phyloP scores from a whole-genome alignment of 495 filamentous ascomycete genomes.

The Penicillium dipodomyicola region DNA sequence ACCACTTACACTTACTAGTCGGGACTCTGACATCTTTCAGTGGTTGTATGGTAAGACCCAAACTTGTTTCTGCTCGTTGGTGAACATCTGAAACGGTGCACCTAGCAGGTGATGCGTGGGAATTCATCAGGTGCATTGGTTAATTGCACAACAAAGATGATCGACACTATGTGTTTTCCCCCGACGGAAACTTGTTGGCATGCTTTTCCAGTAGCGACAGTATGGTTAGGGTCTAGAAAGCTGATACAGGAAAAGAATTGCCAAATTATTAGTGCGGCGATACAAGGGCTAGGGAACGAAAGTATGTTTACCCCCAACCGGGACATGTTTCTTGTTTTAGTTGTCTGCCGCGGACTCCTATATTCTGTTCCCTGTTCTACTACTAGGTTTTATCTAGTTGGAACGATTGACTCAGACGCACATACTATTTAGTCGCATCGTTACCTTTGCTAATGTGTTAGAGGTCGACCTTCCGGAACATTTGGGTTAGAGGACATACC shows the following conservation, averaged over 20 bases:
- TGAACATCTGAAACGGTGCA: no score
- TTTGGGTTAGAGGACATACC: constrained; percentile 15
- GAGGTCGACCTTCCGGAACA: neutral
- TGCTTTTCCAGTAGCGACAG: neutral
- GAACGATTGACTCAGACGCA: neutral
- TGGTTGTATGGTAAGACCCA: no score
- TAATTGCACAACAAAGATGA: no score
- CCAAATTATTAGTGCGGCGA: neutral
- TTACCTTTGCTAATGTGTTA: neutral
- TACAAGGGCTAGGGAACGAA: neutral
- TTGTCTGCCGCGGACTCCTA: neutral
- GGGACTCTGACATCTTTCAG: no score
- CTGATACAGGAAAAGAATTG: neutral
- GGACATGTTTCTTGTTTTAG: neutral
- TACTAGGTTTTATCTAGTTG: neutral
- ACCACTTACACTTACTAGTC: no score
- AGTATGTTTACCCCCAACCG: no score
- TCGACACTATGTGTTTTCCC: neutral
- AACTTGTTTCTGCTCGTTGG: no score
- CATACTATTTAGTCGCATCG: neutral
- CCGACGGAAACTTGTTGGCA: neutral
- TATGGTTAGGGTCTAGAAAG: neutral
- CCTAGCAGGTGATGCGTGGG: no score
- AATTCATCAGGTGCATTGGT: no score
- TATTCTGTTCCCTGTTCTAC: neutral